Conservation (phyloP, 1,284 basidiomycete species). For the Lentinula novae-zelandiae region DNA sequence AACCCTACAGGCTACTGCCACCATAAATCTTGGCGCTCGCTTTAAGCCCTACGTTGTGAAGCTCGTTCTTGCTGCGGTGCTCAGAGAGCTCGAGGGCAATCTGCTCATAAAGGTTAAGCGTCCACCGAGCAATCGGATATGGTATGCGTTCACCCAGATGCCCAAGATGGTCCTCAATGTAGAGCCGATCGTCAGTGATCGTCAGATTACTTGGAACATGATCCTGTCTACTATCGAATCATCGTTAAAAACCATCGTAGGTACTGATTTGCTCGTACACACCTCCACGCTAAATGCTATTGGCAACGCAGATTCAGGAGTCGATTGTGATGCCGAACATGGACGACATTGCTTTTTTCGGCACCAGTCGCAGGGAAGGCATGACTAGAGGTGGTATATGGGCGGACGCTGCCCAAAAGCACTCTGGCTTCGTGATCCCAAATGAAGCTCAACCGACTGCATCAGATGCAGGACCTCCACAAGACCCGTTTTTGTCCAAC, state of each 20-base stretch:
- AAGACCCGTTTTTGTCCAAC: not conserved
- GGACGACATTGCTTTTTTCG: conserved; percentile 97
- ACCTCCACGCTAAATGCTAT: conserved; percentile 1
- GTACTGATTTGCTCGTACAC: conserved; percentile 27
- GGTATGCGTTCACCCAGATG: conserved; percentile 96
- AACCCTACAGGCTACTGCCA: conserved; percentile 86
- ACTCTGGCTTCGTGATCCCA: conserved; percentile 25
- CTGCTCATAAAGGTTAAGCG: conserved; percentile 87
- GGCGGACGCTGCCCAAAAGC: conserved; percentile 65
- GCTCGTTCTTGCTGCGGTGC: conserved; percentile 81
- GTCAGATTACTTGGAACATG: conserved; percentile 91
- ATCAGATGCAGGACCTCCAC: not conserved
- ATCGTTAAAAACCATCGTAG: conserved; percentile 83
- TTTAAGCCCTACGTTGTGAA: conserved; percentile 91
- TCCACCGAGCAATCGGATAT: conserved; percentile 94
- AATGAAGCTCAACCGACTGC: not conserved
- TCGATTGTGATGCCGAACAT: conserved; percentile 95
- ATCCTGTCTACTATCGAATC: conserved; percentile 89
- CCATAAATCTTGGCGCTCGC: conserved; percentile 74
- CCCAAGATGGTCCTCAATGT: conserved; percentile 89
- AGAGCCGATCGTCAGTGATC: conserved; percentile 90
- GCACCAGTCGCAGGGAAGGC: conserved; percentile 52
- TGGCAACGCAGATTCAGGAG: conserved; percentile 72
- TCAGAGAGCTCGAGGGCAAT: conserved; percentile 90
- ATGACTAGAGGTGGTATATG: conserved; percentile 87